A percentile compares a stretch with the other conserved stretches of the same genome.
phyloP scores from a whole-genome alignment of 1,284 basidiomycete genomes.

The Ceratobasidium sp. region DNA sequence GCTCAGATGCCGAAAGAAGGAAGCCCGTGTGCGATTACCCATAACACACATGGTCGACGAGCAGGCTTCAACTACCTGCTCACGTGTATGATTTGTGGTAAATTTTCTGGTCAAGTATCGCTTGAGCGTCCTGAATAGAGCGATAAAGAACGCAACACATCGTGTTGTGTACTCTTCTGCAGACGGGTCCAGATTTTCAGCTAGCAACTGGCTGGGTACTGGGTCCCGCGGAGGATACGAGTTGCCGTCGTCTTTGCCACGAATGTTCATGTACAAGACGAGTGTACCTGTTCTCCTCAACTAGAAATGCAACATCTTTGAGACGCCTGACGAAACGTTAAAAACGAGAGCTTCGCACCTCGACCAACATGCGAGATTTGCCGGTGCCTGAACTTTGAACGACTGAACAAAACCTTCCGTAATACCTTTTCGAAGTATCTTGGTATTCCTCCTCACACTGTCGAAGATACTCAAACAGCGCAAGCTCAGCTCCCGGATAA shows the following conservation, averaged over 20 bases:
- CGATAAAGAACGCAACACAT: constrained; percentile 4
- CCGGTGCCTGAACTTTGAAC: constrained; percentile 12
- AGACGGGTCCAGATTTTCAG: neutral
- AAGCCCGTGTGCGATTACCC: neutral
- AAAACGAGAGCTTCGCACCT: neutral
- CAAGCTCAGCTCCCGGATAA: neutral
- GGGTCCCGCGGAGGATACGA: neutral
- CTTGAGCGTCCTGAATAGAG: neutral
- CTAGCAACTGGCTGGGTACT: neutral
- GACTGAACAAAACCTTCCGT: neutral
- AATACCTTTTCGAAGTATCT: neutral
- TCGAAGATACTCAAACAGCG: neutral
- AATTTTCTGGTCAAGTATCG: neutral
- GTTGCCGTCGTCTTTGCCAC: neutral
- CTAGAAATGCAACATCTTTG: neutral
- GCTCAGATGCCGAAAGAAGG: neutral
- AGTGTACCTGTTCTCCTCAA: neutral
- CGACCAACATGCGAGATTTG: constrained; percentile 1
- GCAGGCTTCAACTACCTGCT: neutral
- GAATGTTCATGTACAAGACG: constrained; percentile 5
- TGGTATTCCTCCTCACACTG: neutral
- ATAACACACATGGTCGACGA: neutral
- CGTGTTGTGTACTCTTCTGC: neutral
- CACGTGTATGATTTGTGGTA: neutral
- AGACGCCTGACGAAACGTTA: neutral